These are phyloP conservation scores for Orobanche coerulescens DNA, from an alignment of 257 asterid species.

Conservation along the genomic window DNA sequence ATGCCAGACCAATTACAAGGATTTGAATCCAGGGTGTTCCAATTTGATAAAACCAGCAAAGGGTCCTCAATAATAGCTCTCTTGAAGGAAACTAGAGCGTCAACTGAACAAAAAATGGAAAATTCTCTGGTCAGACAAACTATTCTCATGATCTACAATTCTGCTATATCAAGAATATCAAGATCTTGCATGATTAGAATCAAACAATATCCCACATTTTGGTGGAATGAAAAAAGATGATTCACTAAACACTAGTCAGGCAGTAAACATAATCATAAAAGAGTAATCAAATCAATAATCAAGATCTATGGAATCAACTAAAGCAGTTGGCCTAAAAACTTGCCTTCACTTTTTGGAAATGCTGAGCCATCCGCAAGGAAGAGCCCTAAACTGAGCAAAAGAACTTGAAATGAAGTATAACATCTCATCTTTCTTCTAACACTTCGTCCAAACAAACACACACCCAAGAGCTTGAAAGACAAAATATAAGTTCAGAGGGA, in stretches of 20 bases:
- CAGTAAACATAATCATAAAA: not conserved
- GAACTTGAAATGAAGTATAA: conserved; percentile 30
- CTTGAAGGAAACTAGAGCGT: conserved; percentile 65
- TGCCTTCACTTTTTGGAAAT: conserved; percentile 64
- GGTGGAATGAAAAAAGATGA: not conserved
- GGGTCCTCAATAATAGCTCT: conserved; percentile 86
- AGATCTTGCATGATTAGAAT: conserved; percentile 22
- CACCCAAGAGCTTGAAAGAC: conserved; percentile 17
- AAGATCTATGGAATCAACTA: conserved; percentile 31
- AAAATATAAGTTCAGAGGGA: not conserved
- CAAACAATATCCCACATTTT: conserved; percentile 26
- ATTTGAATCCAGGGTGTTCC: conserved; percentile 61
- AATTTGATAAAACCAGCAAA: conserved; percentile 46
- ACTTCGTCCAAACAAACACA: not conserved
- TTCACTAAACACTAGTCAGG: not conserved
- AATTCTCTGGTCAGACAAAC: conserved; percentile 18
- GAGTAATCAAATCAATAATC: conserved; percentile 20
- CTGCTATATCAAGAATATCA: conserved; percentile 5
- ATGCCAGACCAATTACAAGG: conserved; percentile 81
- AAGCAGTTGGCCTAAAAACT: conserved; percentile 8
- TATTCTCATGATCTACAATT: not conserved
- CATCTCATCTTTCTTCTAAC: conserved; percentile 33
- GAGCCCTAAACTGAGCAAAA: conserved; percentile 37
- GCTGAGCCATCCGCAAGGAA: conserved; percentile 35
- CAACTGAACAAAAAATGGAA: conserved; percentile 37